phyloP scores from a whole-genome alignment of 179 eudicot species.

The Beta macrorhiza region DNA sequence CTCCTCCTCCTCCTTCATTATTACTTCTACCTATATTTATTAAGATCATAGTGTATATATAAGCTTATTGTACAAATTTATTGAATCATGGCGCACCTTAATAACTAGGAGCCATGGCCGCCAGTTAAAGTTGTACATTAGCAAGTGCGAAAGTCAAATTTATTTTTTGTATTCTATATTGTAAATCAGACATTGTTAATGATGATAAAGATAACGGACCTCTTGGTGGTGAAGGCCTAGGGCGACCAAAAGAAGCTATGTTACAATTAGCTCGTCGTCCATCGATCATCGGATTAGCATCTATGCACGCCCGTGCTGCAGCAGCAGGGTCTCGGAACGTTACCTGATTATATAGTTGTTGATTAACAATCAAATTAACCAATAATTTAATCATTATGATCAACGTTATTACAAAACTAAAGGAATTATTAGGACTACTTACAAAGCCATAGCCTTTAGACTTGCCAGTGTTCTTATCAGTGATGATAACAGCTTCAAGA shows the following conservation, averaged over 20 bases:
- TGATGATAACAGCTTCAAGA: constrained; percentile 88
- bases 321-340: constrained; percentile 36
- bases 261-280: constrained; percentile 42
- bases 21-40: constrained; percentile 42
- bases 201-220: constrained; percentile 13
- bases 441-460: constrained; percentile 98
- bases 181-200: neutral
- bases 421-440: constrained; percentile 27
- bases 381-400: neutral
- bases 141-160: no score
- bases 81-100: no score
- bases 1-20: constrained; percentile 46
- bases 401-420: neutral
- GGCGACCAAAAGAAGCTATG: constrained; percentile 44
- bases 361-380: neutral
- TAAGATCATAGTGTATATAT: no score
- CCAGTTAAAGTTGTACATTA: no score
- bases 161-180: no score
- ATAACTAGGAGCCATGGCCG: no score
- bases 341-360: neutral
- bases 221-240: constrained; percentile 41
- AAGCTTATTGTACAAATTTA: no score
- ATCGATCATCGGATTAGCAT: constrained; percentile 39
- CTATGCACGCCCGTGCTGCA: constrained; percentile 34
- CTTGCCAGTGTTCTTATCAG: constrained; percentile 75